phyloP scores from a whole-genome alignment of 2,329 filamentous ascomycete genomes.

The Cladosporium sp. region DNA sequence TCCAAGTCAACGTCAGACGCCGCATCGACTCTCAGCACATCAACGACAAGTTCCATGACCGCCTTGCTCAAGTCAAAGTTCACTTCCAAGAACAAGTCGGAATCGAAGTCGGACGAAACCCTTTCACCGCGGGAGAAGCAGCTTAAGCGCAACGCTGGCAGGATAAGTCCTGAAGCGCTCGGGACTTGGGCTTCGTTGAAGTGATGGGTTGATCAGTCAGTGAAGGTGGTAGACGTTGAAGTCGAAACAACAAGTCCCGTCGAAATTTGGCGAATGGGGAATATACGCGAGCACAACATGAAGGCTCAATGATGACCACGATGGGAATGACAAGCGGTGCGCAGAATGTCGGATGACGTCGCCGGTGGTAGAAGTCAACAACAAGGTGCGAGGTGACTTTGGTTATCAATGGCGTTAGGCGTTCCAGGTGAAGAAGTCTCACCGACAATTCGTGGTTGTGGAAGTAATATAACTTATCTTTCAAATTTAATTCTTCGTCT shows the following conservation, averaged over 20 bases:
- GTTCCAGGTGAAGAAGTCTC: too few species aligned
- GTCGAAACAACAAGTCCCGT: too few species aligned
- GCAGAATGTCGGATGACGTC: too few species aligned
- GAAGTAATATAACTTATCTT: not conserved
- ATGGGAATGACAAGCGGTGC: too few species aligned
- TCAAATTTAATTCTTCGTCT: not conserved
- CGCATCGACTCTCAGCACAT: slow-evolving; percentile 9
- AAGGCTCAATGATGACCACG: too few species aligned
- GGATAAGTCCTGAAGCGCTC: not conserved
- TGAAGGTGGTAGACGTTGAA: too few species aligned
- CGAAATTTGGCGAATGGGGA: too few species aligned
- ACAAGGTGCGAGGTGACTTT: too few species aligned
- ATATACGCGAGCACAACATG: too few species aligned
- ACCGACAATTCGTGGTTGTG: too few species aligned
- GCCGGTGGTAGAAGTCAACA: too few species aligned
- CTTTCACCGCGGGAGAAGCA: slow-evolving; percentile 14
- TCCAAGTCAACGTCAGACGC: not conserved
- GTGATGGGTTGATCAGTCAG: not conserved
- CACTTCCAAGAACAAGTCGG: slow-evolving; percentile 1
- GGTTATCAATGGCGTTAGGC: too few species aligned
- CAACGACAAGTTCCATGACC: slow-evolving; percentile 14
- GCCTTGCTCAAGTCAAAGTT: slow-evolving; percentile 13
- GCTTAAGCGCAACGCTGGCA: slow-evolving; percentile 4
- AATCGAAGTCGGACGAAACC: not conserved
- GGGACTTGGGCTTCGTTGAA: slow-evolving; percentile 3